Base-by-base conservation (phyloP, 768 basidiomycete genomes). In the Collybia sordida region DNA sequence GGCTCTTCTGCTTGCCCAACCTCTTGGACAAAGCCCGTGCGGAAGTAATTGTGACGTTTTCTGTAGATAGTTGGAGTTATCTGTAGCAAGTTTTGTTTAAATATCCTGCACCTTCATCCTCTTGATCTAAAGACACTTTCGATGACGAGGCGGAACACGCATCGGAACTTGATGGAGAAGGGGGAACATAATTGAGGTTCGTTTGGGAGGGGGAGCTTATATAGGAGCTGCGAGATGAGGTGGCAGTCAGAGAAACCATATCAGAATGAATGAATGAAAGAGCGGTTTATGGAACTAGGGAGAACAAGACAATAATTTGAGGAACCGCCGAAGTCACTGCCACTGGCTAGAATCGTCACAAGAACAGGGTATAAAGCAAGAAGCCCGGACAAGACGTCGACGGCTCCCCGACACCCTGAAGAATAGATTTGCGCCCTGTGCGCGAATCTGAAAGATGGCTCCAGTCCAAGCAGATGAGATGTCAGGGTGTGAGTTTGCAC, bases 41-140 rank as follows among this genome's bases (percentile, higher is more conserved):
- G 45, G 73, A 68, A 38, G 84, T 91, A 59, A 90, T 81, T 15
- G 89, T 91, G 57, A 75, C 65, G 65, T 90, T 86, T 68, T 90
- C 89, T 90, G 65, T 21, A 46, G 42, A 17, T 47, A 25, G 9
- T 52, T 38, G 49, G 36, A 57, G 50, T 51, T 55, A 55, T 50
- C 31, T 18, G 48, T 49, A 53, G 51, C 41, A 43, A 47, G 51
- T 45, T 34, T 46, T 19, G 43, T 36, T 28, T 47, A 50, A 44
- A 17, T 24, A 36, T 27, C 34, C 58, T 75, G 53, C 59, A 85
- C 88, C 88, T 73, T 88, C 84, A 63, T 89, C 86, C 48, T 72
- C 80, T 51, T 64, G 64, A 67, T 74, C 71, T 55, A 84, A 67
- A 21, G 85, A 84, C 27, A 71, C 50, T 48, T 72, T 78, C 27